Base-by-base conservation (phyloP, 768 basidiomycete genomes). In the Calocera cornea region DNA sequence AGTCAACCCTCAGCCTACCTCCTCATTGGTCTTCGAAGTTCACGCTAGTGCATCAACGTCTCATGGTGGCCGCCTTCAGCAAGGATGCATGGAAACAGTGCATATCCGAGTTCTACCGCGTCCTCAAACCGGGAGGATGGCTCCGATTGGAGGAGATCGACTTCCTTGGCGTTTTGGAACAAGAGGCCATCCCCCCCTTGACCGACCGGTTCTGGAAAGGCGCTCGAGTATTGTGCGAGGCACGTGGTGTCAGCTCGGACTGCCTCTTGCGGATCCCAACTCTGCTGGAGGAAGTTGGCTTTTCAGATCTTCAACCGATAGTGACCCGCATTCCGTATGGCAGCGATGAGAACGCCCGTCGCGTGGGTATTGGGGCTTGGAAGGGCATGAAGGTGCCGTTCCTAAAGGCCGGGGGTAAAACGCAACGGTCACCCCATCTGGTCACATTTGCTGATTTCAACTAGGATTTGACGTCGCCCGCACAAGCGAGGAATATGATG, bases 61-160 rank as follows among this genome's bases (percentile, higher is more conserved):
- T 68, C 24, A 41, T 70, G 41, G 60, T 68, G 17, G 67, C 34
- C 2, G 69, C 64, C 2, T 44, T 70, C 34, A 36, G 38, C 19
- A 11, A 5, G 3, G 34, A 31, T 1, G 67, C 68, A 2, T 70
- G 69, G 69, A 19, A 65, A 19, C 8, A 14, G 1, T 29, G 41
- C 22, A 16, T 70, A 10, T 44, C 36, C 2, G 67, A 68, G 67
- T 44, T 68, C 14, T 70, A 38, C 31, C 67, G 67, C 3, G 65
- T 68, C 8, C 24, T 64, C 10, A 65, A 41, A n/a, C 69, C 69
- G 7, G 69, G 69, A 2, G 78, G 77, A 2, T 76, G 73, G 33
- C 71, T 71, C 1, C 78, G 79, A 44, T 68, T 78, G n/a, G 67
- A 74, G 34, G 77, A 79, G 54, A 60, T 60, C 24, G 54, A 33